Evolutionary conservation across 2,329 filamentous ascomycete species (phyloP).

Genomic region (Blastomyces percursus): DNA sequence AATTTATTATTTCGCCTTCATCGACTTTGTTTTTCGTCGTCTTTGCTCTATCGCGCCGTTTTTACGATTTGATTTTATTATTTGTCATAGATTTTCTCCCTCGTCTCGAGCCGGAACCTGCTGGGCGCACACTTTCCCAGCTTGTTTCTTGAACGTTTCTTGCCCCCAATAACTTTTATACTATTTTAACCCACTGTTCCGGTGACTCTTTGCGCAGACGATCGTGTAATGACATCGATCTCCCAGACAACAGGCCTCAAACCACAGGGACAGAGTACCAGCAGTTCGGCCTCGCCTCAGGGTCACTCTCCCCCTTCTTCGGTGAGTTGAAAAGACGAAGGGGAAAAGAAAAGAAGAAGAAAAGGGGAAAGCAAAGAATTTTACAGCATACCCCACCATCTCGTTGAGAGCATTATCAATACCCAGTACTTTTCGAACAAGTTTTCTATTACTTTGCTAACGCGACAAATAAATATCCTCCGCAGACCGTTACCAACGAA

Average conservation of each 20-base stretch:
- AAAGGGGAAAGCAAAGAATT: not conserved
- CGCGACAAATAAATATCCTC: conserved; percentile 48
- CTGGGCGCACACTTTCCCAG: conserved; percentile 6
- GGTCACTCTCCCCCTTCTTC: conserved; percentile 37
- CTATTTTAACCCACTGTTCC: conserved; percentile 10
- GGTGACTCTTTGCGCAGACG: conserved; percentile 22
- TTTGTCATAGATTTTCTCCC: not conserved
- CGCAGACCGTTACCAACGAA: conserved; percentile 40
- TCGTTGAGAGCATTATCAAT: not conserved
- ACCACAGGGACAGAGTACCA: conserved; percentile 39
- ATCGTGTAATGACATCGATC: conserved; percentile 52
- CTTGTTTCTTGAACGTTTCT: conserved; percentile 6
- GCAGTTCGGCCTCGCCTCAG: conserved; percentile 38
- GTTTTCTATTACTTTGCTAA: conserved; percentile 40
- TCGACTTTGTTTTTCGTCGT: conserved; percentile 1
- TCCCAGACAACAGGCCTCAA: conserved; percentile 39
- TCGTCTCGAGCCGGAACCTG: conserved; percentile 13
- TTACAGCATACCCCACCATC: not conserved
- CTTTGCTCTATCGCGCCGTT: conserved; percentile 6
- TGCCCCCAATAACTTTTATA: conserved; percentile 7
- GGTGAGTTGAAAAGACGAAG: conserved; percentile 31
- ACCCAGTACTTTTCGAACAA: not conserved
- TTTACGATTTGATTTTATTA: conserved; percentile 2
- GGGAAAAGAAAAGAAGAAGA: not conserved
- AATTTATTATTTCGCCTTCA: not conserved